Conservation (phyloP, 78 protist genomes). For the Protostelium mycophagum region DNA sequence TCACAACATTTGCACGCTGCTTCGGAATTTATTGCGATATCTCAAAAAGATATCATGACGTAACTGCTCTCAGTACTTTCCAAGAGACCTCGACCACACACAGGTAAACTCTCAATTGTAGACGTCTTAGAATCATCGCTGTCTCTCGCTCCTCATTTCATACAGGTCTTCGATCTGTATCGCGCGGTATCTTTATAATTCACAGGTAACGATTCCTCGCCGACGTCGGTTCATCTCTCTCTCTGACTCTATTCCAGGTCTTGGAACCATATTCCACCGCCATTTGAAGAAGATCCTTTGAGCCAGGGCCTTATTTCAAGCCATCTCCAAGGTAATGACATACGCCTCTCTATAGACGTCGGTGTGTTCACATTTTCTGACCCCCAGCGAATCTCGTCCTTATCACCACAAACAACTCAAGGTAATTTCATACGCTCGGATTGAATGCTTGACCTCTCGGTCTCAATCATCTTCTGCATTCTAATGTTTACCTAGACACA, state of each 20-base stretch:
- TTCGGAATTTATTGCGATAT: background rate
- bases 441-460: background rate
- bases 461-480: slow-evolving; percentile 1
- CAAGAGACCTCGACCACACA: background rate
- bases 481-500: background rate
- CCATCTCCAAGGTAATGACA: too few species aligned
- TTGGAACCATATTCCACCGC: background rate
- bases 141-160: background rate
- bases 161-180: background rate
- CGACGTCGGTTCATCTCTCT: background rate
- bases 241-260: background rate
- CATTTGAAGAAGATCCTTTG: too few species aligned
- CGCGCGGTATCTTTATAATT: background rate
- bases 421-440: background rate
- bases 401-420: too few species aligned
- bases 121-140: background rate
- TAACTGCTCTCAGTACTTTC: background rate
- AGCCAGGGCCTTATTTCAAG: too few species aligned
- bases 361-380: too few species aligned
- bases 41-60: background rate
- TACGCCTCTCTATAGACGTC: too few species aligned
- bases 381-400: too few species aligned
- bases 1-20: background rate
- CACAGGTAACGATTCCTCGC: background rate
- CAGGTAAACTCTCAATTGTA: background rate